Evolutionary conservation across 768 basidiomycete species (phyloP).

Genomic region (Dacryopinax primogenitus): DNA sequence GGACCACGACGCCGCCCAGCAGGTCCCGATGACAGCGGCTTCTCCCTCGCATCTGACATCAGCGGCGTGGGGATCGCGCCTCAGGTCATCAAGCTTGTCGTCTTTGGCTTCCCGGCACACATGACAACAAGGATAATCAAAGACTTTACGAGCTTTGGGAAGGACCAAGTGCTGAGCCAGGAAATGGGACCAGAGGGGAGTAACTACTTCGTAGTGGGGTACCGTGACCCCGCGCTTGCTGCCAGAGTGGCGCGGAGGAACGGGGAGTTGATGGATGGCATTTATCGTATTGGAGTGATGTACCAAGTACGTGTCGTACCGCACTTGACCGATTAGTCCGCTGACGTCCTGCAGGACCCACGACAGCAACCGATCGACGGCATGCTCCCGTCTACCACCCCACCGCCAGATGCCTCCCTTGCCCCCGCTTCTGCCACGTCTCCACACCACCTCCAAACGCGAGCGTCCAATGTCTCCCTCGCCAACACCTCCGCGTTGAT

Average conservation of each 20-base stretch:
- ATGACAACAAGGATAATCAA: background rate
- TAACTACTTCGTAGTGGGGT: background rate
- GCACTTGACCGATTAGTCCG: background rate
- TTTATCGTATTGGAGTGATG: background rate
- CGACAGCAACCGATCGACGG: background rate
- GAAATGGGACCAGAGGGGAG: conserved; percentile 1
- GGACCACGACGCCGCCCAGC: background rate
- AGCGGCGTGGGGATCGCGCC: background rate
- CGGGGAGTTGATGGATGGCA: background rate
- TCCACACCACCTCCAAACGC: background rate
- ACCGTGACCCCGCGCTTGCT: background rate
- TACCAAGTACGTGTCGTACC: background rate
- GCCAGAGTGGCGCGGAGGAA: background rate
- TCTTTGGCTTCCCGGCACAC: background rate
- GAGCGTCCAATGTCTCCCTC: conserved; percentile 2
- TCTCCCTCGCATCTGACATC: conserved; percentile 2
- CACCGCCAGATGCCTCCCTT: background rate
- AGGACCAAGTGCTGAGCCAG: background rate
- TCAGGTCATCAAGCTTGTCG: background rate
- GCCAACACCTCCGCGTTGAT: background rate
- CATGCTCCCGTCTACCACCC: background rate
- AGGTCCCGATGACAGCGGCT: background rate
- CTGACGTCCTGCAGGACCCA: background rate
- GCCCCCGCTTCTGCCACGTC: background rate
- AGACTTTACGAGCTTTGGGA: background rate